These are phyloP conservation scores for Solanum stenotomum DNA, from an alignment of 257 asterid species.

Conservation along the genomic window DNA sequence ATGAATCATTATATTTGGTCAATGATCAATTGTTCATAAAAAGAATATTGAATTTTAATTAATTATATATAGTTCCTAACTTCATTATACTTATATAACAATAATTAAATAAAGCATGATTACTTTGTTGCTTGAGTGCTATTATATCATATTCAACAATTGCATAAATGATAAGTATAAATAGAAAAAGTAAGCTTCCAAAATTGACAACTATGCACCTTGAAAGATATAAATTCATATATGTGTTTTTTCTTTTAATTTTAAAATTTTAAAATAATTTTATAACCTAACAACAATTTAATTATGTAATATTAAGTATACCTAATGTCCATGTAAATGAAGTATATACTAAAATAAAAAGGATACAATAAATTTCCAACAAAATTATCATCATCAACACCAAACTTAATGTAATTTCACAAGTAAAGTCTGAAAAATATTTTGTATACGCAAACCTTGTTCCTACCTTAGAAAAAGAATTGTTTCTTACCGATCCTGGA, in stretches of 20 bases:
- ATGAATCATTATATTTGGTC: neutral
- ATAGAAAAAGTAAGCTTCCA: neutral
- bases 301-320: neutral
- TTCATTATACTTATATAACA: neutral
- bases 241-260: neutral
- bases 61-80: neutral
- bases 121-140: neutral
- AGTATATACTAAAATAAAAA: neutral
- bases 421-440: neutral
- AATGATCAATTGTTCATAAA: neutral
- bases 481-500: neutral
- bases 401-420: neutral
- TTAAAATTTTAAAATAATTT: neutral
- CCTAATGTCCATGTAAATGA: neutral
- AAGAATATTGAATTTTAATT: neutral
- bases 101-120: neutral
- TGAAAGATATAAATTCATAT: neutral
- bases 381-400: neutral
- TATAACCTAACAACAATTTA: neutral
- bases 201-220: neutral
- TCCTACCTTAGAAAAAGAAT: neutral
- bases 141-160: neutral
- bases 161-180: neutral
- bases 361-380: neutral
- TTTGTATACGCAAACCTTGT: neutral